A percentile compares a stretch with the other conserved stretches of the same genome.
These are phyloP conservation scores for Warburgia ugandensis DNA, from an alignment of 164 flowering plant genomes.

Conservation along the genomic window DNA sequence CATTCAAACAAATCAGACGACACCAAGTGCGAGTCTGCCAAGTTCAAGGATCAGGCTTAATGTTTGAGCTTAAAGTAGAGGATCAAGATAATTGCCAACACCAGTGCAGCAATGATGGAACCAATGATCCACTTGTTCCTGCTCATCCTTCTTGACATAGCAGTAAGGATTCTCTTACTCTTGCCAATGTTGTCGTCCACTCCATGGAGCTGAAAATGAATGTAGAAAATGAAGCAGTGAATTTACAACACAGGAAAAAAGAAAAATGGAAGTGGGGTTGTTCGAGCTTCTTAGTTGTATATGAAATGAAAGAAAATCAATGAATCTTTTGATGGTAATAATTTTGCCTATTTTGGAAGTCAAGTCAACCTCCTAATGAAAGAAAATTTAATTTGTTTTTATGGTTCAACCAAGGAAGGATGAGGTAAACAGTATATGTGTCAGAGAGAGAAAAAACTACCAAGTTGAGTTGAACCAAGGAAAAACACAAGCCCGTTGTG, in stretches of 20 bases:
- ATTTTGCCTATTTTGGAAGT: too few relatives aligned
- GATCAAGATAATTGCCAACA: constrained; percentile 22
- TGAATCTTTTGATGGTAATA: neutral
- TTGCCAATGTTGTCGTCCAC: constrained; percentile 27
- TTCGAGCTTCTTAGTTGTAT: too few relatives aligned
- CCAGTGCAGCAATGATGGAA: constrained; percentile 18
- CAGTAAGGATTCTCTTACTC: constrained; percentile 27
- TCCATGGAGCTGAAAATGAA: constrained; percentile 27
- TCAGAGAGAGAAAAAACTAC: neutral
- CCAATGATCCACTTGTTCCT: constrained; percentile 26
- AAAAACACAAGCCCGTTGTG: neutral
- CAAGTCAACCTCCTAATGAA: too few relatives aligned
- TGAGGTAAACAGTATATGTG: too few relatives aligned
- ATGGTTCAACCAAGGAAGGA: too few relatives aligned
- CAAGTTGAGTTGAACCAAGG: neutral
- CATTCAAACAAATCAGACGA: too few relatives aligned
- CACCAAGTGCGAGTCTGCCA: too few relatives aligned
- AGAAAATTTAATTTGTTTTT: too few relatives aligned
- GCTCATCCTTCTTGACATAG: constrained; percentile 29
- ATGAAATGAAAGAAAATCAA: too few relatives aligned
- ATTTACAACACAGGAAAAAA: too few relatives aligned
- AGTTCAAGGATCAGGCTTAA: too few relatives aligned
- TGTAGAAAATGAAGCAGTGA: neutral
- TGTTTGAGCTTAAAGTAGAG: constrained; percentile 25
- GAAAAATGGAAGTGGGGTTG: too few relatives aligned